Conservation (phyloP, 2,329 filamentous ascomycete species). For the Claviceps sp. region DNA sequence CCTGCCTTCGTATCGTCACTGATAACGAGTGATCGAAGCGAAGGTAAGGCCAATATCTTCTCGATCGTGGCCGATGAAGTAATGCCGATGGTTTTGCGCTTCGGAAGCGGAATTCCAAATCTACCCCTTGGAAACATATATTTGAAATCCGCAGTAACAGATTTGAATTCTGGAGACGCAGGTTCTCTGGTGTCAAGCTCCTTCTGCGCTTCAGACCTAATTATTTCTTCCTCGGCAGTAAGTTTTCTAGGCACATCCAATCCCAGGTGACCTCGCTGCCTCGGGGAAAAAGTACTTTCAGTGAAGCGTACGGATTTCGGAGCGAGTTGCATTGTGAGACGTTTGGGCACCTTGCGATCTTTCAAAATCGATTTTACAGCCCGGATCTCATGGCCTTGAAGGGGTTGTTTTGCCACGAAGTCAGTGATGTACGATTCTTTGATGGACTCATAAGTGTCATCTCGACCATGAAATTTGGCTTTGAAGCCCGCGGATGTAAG, state of each 20-base stretch:
- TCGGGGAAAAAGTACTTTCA: slow-evolving; percentile 15
- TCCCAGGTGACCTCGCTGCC: slow-evolving; percentile 14
- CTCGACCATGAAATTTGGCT: slow-evolving; percentile 10
- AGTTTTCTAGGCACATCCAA: slow-evolving; percentile 12
- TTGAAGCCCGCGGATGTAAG: slow-evolving; percentile 10
- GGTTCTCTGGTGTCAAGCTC: not conserved
- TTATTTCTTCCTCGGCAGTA: slow-evolving; percentile 1
- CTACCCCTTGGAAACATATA: not conserved
- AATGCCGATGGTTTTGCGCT: not conserved
- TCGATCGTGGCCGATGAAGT: slow-evolving; percentile 13
- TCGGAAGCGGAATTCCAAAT: not conserved
- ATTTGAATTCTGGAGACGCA: not conserved
- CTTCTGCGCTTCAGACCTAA: not conserved
- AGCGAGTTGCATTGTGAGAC: slow-evolving; percentile 12
- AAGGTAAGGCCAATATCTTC: slow-evolving; percentile 15
- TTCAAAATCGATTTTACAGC: slow-evolving; percentile 17
- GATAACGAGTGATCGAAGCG: slow-evolving; percentile 13
- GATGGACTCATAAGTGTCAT: slow-evolving; percentile 10
- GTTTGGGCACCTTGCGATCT: slow-evolving; percentile 15
- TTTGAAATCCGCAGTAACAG: not conserved
- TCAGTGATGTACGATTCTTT: slow-evolving; percentile 10
- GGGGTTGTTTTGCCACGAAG: slow-evolving; percentile 11
- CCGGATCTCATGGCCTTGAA: slow-evolving; percentile 9
- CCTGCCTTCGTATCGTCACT: slow-evolving; percentile 15
- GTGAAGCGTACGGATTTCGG: slow-evolving; percentile 19